Conservation (phyloP, 176 grass and related monocot species). For the Phragmites australis region DNA sequence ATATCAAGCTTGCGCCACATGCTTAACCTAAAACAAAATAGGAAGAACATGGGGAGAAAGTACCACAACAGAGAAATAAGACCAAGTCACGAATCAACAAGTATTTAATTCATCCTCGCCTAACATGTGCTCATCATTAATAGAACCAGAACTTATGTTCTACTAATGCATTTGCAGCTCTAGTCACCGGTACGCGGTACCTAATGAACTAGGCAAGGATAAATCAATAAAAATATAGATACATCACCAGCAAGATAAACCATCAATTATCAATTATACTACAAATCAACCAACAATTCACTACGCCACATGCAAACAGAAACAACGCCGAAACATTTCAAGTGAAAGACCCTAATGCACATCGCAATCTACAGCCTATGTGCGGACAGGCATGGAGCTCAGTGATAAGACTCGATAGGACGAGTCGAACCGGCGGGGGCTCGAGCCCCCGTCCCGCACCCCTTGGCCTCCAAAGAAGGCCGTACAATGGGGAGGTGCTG, state of each 20-base stretch:
- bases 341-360: background rate
- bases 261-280: background rate
- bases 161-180: too few species aligned
- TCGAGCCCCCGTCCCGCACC: too few species aligned
- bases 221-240: background rate
- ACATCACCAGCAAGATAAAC: background rate
- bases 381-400: too few species aligned
- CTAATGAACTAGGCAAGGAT: background rate
- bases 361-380: background rate
- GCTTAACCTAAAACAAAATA: background rate
- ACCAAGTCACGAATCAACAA: background rate
- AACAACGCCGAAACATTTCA: too few species aligned
- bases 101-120: background rate
- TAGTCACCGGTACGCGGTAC: background rate
- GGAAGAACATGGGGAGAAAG: too few species aligned
- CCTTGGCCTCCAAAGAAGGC: too few species aligned
- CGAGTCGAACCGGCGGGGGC: too few species aligned
- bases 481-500: too few species aligned
- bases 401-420: too few species aligned
- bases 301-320: too few species aligned
- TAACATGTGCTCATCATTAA: background rate
- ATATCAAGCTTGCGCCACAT: background rate
- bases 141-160: background rate
- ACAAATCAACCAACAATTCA: background rate
- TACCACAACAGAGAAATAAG: background rate